Percentiles rank a stretch among this genome's conserved stretches.
These are phyloP conservation scores for Vanrija sp. DNA, from an alignment of 1,284 basidiomycete species.

Conservation along the genomic window DNA sequence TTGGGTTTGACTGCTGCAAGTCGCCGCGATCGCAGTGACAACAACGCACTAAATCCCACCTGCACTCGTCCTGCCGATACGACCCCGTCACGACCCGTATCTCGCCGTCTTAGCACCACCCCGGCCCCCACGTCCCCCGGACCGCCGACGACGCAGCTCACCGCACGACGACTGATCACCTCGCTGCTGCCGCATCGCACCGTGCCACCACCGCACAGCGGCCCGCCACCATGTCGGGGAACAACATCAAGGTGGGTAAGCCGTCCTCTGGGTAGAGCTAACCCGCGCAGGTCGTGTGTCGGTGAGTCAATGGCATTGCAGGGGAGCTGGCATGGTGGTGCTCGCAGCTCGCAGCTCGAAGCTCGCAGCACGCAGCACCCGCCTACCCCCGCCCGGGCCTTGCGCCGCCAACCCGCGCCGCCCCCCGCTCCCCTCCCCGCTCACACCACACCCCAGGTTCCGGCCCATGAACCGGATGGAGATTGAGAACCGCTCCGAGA, in stretches of 20 bases:
- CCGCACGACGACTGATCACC: too few species aligned
- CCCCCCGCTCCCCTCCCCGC: neutral
- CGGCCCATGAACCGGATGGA: constrained; percentile 93
- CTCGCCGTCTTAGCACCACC: too few species aligned
- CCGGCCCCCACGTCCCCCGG: too few species aligned
- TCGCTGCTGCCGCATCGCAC: too few species aligned
- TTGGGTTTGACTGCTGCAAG: too few species aligned
- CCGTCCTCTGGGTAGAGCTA: neutral
- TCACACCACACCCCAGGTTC: constrained; percentile 59
- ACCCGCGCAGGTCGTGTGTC: constrained; percentile 15
- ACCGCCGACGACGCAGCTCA: too few species aligned
- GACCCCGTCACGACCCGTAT: too few species aligned
- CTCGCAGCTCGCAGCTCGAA: neutral
- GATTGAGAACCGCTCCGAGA: constrained; percentile 81
- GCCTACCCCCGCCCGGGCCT: too few species aligned
- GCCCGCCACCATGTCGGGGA: constrained; percentile 39
- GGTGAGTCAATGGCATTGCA: constrained; percentile 9
- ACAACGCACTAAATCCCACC: too few species aligned
- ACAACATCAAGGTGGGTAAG: constrained; percentile 52
- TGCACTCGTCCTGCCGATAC: too few species aligned
- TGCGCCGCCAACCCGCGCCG: neutral
- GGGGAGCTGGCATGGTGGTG: neutral
- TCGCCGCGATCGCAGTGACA: too few species aligned
- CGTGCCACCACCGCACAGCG: too few species aligned
- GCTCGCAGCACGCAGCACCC: neutral